Conservation (phyloP, 768 basidiomycete genomes). For the Xerocomus brunneocitrinus region DNA sequence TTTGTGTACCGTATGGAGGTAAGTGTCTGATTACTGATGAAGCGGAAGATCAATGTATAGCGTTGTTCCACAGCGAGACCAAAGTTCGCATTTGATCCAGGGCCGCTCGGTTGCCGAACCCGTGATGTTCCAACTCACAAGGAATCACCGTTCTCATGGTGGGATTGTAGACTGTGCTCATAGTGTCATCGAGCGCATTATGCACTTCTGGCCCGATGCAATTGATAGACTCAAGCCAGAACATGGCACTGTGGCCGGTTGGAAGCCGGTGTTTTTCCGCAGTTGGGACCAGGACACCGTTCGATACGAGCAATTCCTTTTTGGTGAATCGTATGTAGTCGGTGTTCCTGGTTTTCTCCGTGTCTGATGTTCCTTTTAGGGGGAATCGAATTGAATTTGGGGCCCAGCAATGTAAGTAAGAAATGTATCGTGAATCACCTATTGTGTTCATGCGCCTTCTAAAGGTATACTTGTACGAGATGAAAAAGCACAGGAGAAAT, state of each 20-base stretch:
- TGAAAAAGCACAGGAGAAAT: slow-evolving; percentile 42
- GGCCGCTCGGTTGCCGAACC: slow-evolving; percentile 23
- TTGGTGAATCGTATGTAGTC: slow-evolving; percentile 39
- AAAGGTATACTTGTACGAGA: slow-evolving; percentile 69
- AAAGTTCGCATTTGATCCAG: slow-evolving; percentile 7
- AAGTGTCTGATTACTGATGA: background rate
- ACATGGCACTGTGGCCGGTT: slow-evolving; percentile 48
- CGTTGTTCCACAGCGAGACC: slow-evolving; percentile 18
- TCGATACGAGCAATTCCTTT: slow-evolving; percentile 54
- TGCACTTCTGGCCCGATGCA: slow-evolving; percentile 55
- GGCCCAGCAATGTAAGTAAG: slow-evolving; percentile 55
- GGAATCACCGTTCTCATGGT: no score
- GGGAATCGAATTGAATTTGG: slow-evolving; percentile 54
- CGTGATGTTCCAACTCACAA: no score
- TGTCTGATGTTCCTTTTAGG: slow-evolving; percentile 27
- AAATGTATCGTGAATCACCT: background rate
- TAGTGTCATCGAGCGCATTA: slow-evolving; percentile 58
- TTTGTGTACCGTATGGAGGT: slow-evolving; percentile 64
- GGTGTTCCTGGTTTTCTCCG: background rate
- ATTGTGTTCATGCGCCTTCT: background rate
- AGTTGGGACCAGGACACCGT: slow-evolving; percentile 27
- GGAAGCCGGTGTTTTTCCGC: slow-evolving; percentile 53
- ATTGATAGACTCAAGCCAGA: slow-evolving; percentile 60
- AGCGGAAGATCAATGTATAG: background rate
- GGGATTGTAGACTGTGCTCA: slow-evolving; percentile 46